Conservation (phyloP, 106 monocot species). For the Phalaenopsis equestris region DNA sequence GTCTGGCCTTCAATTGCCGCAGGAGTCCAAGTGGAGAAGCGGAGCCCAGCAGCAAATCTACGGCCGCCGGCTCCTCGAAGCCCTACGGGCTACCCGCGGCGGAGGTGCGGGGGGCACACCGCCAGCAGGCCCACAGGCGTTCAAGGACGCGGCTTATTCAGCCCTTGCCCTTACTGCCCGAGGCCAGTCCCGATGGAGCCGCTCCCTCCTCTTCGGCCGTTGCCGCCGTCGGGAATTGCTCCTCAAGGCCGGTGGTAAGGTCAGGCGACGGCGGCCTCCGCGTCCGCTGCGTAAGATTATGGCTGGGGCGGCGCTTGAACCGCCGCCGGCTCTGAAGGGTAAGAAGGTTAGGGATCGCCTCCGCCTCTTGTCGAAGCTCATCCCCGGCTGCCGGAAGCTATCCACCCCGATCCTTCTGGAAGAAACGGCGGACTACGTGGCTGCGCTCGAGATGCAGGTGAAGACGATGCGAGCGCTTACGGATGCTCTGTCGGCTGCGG, state of each 20-base stretch:
- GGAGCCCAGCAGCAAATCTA: slow-evolving; percentile 42
- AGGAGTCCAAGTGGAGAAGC: slow-evolving; percentile 43
- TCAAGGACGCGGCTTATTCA: slow-evolving; percentile 75
- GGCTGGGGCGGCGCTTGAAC: not conserved
- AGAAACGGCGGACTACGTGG: slow-evolving; percentile 75
- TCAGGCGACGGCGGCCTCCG: slow-evolving; percentile 10
- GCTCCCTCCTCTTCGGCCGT: slow-evolving; percentile 47
- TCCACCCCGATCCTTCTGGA: slow-evolving; percentile 42
- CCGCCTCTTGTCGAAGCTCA: slow-evolving; percentile 30
- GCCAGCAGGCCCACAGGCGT: slow-evolving; percentile 13
- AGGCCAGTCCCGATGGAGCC: slow-evolving; percentile 68
- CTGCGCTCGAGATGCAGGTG: slow-evolving; percentile 84
- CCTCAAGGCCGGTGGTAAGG: slow-evolving; percentile 33
- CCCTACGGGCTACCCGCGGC: slow-evolving; percentile 24
- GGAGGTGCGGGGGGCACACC: not conserved
- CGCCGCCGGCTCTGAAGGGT: not conserved
- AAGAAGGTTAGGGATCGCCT: slow-evolving; percentile 51
- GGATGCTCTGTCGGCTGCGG: slow-evolving; percentile 41
- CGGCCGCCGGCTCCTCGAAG: slow-evolving; percentile 49
- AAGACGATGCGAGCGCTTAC: slow-evolving; percentile 70
- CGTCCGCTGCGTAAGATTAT: not conserved
- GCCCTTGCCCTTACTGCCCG: slow-evolving; percentile 61
- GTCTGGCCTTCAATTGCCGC: not conserved
- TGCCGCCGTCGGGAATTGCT: slow-evolving; percentile 22
- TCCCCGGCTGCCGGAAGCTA: slow-evolving; percentile 63